Evolutionary conservation across 2,329 filamentous ascomycete genomes (phyloP), one percentile per base, ranked within the genome.

Genomic region (Taxawa tesnikishii): DNA sequence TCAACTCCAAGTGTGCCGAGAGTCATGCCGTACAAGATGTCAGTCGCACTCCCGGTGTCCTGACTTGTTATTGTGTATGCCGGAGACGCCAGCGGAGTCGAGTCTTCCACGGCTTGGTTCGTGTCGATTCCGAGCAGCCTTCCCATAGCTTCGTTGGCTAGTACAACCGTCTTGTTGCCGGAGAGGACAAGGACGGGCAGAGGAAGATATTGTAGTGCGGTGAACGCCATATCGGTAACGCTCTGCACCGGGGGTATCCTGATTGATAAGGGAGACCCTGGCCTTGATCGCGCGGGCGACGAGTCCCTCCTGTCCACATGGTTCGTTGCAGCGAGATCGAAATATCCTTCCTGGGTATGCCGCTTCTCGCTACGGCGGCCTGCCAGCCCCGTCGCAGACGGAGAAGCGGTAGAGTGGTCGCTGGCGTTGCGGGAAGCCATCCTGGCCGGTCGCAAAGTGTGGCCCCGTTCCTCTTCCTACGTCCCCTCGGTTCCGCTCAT

Each of bases 71-170:
- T 23, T 23, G 8, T 8, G 8, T n/a, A 8, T 8, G n/a, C 8
- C n/a, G 19, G 19, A 23, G 19, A n/a, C 8, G 8, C 19, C 19
- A 23, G 19, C 8, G 19, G 19, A 8, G 19, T 23, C 11, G 56
- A 54, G 15, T 54, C 55, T 4, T 56, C 44, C 16, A 54, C 50
- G n/a, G 53, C 50, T 13, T 51, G 51, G 26, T 53, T 45, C 14
- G 60, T 53, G 15, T 72, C 61, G 29, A 81, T 61, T 4, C 73
- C 76, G 14, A 87, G 56, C 45, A 87, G 56, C 33, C 73, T 67
- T 1, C 74, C 78, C 70, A 84, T 78, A 13, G 81, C 75, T 43
- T 84, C 77, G 44, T 87, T 87, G 18, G 79, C 80, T 25, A 85
- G 54, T 1, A 81, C 66, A 3, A 85, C 68, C 0, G 75, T 80